Evolutionary conservation across 1,284 basidiomycete species (phyloP), one percentile per base, ranked within the genome.

Genomic region (Moesziomyces parantarcticus): DNA sequence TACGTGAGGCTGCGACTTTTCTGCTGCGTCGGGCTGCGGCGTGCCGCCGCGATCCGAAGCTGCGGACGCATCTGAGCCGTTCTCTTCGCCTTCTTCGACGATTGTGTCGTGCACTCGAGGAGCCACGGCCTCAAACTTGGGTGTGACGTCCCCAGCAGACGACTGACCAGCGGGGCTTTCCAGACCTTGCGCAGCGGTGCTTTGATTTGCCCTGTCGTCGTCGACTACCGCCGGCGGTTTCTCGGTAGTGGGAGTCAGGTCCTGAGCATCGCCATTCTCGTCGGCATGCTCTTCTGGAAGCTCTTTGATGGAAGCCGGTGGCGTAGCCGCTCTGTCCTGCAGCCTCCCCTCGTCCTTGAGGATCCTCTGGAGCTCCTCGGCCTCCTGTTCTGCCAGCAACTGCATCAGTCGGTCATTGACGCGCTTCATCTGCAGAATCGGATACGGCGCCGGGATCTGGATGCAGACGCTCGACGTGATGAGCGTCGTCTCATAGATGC

Each of bases 391-490:
- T 5, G 57, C 63, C n/a, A 71, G 56, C 49, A 79, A 47, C 44
- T 68, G 50, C 54, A 74, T 66, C 14, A 79, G 65, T 5, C 73
- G 58, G 25, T 79, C 77, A 18, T 53, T 74, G 52, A 75, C 66
- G 5, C 65, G 48, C 50, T 78, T 78, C 26, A 79, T 60, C 54
- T 66, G 75, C 43, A 70, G 40, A 25, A 79, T 61, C 9, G 70
- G 64, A 47, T 56, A 76, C 5, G 77, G 77, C 29, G 74, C 70
- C 4, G 76, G 76, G 5, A 79, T 65, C 34, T 68, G 58, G 36
- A 77, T 74, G 47, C 76, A 72, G 54, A 76, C 65, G 6, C 76
- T 77, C 16, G 77, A 75, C 16, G 70, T 79, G 50, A 79, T 65
- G 36, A 79, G 52, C 25, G 76, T 69, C 10, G 74, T 70, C 49